Conservation (phyloP, 352 stramenopile genomes). For the Aphanomyces invadans region DNA sequence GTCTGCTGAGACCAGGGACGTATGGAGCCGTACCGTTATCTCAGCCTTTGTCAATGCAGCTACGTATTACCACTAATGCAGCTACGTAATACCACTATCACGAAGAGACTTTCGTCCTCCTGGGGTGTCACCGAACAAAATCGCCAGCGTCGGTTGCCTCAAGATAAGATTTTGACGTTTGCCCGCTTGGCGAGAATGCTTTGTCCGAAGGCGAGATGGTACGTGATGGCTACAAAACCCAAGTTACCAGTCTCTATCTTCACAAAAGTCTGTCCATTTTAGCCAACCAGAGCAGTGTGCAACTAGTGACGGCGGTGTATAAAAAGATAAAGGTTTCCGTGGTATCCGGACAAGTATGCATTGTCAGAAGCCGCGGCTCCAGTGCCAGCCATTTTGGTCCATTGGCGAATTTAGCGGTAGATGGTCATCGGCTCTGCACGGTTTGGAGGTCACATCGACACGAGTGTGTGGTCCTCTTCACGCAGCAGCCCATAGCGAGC, state of each 20-base stretch:
- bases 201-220: too few species aligned
- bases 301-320: too few species aligned
- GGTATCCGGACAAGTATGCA: not conserved
- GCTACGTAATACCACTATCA: not conserved
- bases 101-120: not conserved
- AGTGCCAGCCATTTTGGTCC: not conserved
- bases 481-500: conserved; percentile 21
- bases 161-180: not conserved
- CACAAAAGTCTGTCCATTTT: too few species aligned
- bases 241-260: too few species aligned
- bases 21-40: not conserved
- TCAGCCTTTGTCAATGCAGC: not conserved
- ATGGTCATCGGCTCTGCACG: conserved; percentile 7
- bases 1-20: not conserved
- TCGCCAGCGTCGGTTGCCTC: not conserved
- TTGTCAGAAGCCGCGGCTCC: not conserved
- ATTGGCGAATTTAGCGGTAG: not conserved
- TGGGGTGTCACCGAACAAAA: not conserved
- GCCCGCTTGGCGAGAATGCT: not conserved
- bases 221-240: too few species aligned
- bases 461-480: conserved; percentile 19
- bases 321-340: not conserved
- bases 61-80: too few species aligned
- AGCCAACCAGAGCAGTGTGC: too few species aligned
- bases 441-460: conserved; percentile 23